Conservation (phyloP, 2,329 filamentous ascomycete genomes). For the Aspergillus clavatus region DNA sequence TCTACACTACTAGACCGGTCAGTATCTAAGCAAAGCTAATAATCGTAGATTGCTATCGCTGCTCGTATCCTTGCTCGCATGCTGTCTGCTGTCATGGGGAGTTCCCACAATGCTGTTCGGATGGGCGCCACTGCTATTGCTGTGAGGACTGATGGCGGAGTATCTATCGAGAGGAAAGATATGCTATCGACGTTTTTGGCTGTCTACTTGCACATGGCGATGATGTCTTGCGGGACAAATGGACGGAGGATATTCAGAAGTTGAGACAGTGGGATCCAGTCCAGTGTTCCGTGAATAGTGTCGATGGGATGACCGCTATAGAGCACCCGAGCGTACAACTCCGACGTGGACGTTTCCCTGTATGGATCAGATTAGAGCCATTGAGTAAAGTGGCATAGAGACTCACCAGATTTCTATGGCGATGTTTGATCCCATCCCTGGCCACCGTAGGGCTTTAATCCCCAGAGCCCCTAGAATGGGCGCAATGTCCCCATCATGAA, state of each 20-base stretch:
- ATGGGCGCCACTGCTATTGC: slow-evolving; percentile 10
- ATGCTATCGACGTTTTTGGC: neutral
- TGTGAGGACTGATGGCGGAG: slow-evolving; percentile 3
- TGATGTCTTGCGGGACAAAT: slow-evolving; percentile 26
- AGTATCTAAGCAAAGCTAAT: neutral
- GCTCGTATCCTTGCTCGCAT: slow-evolving; percentile 8
- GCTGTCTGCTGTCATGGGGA: slow-evolving; percentile 11
- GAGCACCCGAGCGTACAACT: slow-evolving; percentile 25
- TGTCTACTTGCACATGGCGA: slow-evolving; percentile 17
- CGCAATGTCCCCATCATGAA: slow-evolving; percentile 38
- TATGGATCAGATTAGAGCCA: neutral
- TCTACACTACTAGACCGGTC: neutral
- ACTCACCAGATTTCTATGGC: slow-evolving; percentile 38
- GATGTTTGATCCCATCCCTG: slow-evolving; percentile 37
- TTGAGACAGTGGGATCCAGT: slow-evolving; percentile 24
- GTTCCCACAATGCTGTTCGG: slow-evolving; percentile 12
- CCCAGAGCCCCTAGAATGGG: slow-evolving; percentile 34
- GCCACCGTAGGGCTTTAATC: slow-evolving; percentile 36
- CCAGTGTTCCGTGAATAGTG: slow-evolving; percentile 27
- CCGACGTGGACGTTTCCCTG: slow-evolving; percentile 17
- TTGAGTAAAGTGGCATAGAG: neutral
- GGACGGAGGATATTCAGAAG: slow-evolving; percentile 25
- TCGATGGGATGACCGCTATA: slow-evolving; percentile 29
- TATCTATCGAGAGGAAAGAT: neutral
- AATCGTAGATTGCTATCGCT: slow-evolving; percentile 7